phyloP scores from a whole-genome alignment of 2,329 filamentous ascomycete species.

The Colletotrichum gigasporum region DNA sequence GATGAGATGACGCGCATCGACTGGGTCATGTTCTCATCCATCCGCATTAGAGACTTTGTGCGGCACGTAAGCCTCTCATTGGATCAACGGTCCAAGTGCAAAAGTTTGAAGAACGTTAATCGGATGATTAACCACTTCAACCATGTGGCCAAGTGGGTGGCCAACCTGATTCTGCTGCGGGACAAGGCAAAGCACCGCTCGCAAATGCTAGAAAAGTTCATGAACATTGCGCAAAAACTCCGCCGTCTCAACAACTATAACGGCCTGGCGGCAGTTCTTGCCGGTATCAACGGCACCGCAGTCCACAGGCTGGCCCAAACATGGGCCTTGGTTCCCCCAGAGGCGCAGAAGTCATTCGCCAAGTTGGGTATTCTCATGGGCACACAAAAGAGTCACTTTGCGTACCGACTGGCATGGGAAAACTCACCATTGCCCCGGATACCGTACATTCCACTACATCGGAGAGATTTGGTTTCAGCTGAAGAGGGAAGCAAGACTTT shows the following conservation, averaged over 20 bases:
- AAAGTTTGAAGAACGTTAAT: slow-evolving; percentile 85
- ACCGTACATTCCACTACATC: slow-evolving; percentile 90
- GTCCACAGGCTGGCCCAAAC: slow-evolving; percentile 87
- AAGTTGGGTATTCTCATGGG: slow-evolving; percentile 92
- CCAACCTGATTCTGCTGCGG: slow-evolving; percentile 85
- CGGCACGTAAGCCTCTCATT: slow-evolving; percentile 84
- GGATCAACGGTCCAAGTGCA: slow-evolving; percentile 78
- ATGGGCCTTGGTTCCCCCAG: slow-evolving; percentile 75
- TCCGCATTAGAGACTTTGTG: slow-evolving; percentile 90
- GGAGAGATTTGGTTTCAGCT: slow-evolving; percentile 88
- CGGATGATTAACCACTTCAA: slow-evolving; percentile 96
- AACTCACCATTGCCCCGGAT: slow-evolving; percentile 92
- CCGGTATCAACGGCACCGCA: slow-evolving; percentile 88
- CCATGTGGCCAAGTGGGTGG: slow-evolving; percentile 83
- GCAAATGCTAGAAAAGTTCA: slow-evolving; percentile 93
- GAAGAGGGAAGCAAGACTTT: slow-evolving; percentile 94
- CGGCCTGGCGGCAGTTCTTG: slow-evolving; percentile 90
- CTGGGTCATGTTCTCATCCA: slow-evolving; percentile 98
- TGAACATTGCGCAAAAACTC: slow-evolving; percentile 86
- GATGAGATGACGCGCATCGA: slow-evolving; percentile 94
- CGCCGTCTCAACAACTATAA: slow-evolving; percentile 98
- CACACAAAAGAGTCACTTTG: slow-evolving; percentile 89
- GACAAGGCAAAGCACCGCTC: slow-evolving; percentile 97
- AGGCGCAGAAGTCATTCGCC: slow-evolving; percentile 85
- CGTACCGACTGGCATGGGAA: slow-evolving; percentile 97